A percentile compares a stretch with the other conserved stretches of the same genome.
Evolutionary conservation across 345 rosid genomes (phyloP).

Genomic region (Litchi chinensis): DNA sequence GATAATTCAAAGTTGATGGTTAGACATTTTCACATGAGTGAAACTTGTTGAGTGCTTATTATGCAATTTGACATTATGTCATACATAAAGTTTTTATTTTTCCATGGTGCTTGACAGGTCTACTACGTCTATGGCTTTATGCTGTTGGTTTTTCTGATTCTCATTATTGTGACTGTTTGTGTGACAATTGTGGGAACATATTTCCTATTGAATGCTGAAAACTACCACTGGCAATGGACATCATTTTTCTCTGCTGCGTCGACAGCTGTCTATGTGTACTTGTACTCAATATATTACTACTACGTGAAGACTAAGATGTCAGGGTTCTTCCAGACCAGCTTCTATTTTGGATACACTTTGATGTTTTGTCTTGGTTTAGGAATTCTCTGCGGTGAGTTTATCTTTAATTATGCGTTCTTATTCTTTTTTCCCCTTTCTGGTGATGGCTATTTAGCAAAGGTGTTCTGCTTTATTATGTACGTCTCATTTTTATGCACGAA

Average conservation of each 20-base stretch:
- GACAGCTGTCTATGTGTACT: constrained; percentile 85
- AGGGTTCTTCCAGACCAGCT: constrained; percentile 96
- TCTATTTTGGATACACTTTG: constrained; percentile 94
- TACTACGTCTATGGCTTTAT: constrained; percentile 94
- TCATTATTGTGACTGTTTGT: constrained; percentile 81
- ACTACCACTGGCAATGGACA: constrained; percentile 99
- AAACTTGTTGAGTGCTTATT: neutral
- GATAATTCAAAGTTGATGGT: neutral
- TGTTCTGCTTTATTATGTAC: neutral
- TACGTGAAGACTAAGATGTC: constrained; percentile 93
- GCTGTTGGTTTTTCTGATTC: constrained; percentile 88
- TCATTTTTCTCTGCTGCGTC: constrained; percentile 95
- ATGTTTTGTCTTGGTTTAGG: constrained; percentile 97
- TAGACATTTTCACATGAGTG: neutral
- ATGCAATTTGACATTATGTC: neutral
- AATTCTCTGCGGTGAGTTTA: constrained; percentile 82
- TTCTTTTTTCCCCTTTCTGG: neutral
- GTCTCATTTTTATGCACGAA: too few relatives aligned
- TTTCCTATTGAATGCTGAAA: constrained; percentile 92
- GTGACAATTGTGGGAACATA: constrained; percentile 94
- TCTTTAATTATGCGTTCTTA: neutral
- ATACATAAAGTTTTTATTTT: neutral
- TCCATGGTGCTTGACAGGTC: constrained; percentile 49
- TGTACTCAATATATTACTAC: constrained; percentile 92
- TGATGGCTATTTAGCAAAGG: neutral